Evolutionary conservation across 2,329 filamentous ascomycete species (phyloP).

Genomic region (Tolypocladium amazonense): DNA sequence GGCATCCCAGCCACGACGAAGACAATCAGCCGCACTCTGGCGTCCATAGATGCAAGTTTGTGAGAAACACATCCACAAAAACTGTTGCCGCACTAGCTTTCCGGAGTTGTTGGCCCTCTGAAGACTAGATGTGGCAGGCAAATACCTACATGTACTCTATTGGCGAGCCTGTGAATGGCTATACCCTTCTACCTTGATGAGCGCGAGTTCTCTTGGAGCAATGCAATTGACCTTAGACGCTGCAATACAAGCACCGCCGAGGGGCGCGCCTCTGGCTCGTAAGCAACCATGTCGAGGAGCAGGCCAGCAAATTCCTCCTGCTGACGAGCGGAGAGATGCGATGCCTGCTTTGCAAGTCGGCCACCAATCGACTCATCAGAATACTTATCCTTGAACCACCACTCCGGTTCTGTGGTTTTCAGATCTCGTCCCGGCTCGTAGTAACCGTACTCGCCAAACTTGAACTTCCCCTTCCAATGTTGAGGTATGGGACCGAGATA

Average conservation of each 20-base stretch:
- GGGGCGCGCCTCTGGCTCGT: slow-evolving; percentile 2
- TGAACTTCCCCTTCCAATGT: slow-evolving; percentile 2
- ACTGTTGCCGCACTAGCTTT: no score
- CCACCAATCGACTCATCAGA: neutral
- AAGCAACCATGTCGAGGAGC: slow-evolving; percentile 2
- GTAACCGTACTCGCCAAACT: slow-evolving; percentile 2
- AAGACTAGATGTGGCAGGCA: no score
- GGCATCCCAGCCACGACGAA: neutral
- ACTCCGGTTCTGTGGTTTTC: neutral
- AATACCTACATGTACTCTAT: no score
- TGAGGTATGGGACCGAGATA: slow-evolving; percentile 2
- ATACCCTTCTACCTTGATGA: no score
- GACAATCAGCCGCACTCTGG: neutral
- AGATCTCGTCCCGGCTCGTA: neutral
- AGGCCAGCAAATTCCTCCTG: neutral
- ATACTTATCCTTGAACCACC: slow-evolving; percentile 2
- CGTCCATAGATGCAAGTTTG: neutral
- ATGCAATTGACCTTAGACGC: neutral
- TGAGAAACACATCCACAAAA: no score
- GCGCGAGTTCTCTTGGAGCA: neutral
- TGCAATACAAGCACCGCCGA: slow-evolving; percentile 1
- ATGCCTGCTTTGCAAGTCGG: neutral
- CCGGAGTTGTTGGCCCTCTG: no score
- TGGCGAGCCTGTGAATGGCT: no score
- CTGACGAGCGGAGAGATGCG: slow-evolving; percentile 1